Base-by-base conservation (phyloP, 1,139 yeast species). In the Debaryomyces fabryi region DNA sequence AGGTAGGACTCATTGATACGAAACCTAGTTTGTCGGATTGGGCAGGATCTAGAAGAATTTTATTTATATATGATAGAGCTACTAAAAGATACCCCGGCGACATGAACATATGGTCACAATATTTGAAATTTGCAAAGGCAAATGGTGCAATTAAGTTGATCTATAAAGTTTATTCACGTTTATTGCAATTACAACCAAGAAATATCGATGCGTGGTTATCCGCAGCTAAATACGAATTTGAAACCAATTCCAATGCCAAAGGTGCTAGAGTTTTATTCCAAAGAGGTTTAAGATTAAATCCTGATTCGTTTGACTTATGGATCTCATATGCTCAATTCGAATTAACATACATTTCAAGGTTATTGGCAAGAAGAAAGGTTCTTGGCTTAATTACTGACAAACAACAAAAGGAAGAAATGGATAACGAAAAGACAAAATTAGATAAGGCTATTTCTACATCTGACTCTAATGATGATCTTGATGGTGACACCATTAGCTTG, bases 201-300 rank as follows among this genome's bases (percentile, higher is more conserved):
- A 88, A 91, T 61, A 81, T 91, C 2, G 86, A 86, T 58, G 88
- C 95, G 12, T 95, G 99, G 99, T 81, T 93, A 46, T 82, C 91
- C 60, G 97, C 97, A 21, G 97, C 98, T 42, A 89, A 89, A 63
- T 91, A 90, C 67, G 98, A 95, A 69, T 85, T 89, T 59, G 97
- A 93, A 59, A 80, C 79, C 38, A 91, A 93, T 67, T 88, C 93
- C 44, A 88, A 91, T 59, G 91, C 96, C 47, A 83, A 87, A 62
- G 95, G 96, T 39, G 95, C 98, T 15, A 80, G 99, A 68, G 81
- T 82, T 10, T 77, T 93, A 41, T 85, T 92, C 69, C 97, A 92
- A 66, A 81, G 89, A 56, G 96, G 87, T 32, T 74, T 95, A 42
- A 79, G 96, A 63, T 86, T 95, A 63, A 92, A 93, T 62, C 80